A percentile compares a stretch with the other conserved stretches of the same genome.
Conservation (phyloP, 73 alveolate species). For the Paramecium biaurelia region DNA sequence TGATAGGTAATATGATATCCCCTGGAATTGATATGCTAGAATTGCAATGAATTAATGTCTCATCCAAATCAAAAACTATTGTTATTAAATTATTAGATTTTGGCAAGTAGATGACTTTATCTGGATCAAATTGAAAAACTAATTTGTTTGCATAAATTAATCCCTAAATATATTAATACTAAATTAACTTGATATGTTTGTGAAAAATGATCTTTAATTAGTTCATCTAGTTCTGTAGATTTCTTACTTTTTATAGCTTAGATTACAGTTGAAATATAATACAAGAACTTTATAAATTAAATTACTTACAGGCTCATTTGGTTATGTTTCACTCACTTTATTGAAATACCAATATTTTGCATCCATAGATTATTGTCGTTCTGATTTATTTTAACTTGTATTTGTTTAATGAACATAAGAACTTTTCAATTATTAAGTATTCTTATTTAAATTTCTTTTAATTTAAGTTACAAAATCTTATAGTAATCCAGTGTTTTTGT, state of each 20-base stretch:
- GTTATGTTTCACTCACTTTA: neutral
- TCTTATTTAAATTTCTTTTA: neutral
- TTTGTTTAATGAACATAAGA: neutral
- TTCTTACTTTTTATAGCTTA: neutral
- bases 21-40: neutral
- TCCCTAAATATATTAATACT: neutral
- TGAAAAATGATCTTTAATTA: slow-evolving; percentile 39
- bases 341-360: neutral
- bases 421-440: neutral
- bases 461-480: neutral
- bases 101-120: slow-evolving; percentile 30
- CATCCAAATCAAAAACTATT: slow-evolving; percentile 63
- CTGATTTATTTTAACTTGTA: neutral
- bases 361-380: neutral
- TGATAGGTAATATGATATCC: slow-evolving; percentile 56
- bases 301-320: neutral
- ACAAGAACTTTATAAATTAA: neutral
- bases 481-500: neutral
- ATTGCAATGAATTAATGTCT: slow-evolving; percentile 59
- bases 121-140: neutral
- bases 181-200: slow-evolving; percentile 40
- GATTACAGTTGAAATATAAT: slow-evolving; percentile 1
- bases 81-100: slow-evolving; percentile 37
- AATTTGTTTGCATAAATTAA: slow-evolving; percentile 22
- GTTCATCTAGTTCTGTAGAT: neutral